A percentile compares a stretch with the other conserved stretches of the same genome.
Conservation (phyloP, 2,329 filamentous ascomycete species). For the Aspergillus floridensis region DNA sequence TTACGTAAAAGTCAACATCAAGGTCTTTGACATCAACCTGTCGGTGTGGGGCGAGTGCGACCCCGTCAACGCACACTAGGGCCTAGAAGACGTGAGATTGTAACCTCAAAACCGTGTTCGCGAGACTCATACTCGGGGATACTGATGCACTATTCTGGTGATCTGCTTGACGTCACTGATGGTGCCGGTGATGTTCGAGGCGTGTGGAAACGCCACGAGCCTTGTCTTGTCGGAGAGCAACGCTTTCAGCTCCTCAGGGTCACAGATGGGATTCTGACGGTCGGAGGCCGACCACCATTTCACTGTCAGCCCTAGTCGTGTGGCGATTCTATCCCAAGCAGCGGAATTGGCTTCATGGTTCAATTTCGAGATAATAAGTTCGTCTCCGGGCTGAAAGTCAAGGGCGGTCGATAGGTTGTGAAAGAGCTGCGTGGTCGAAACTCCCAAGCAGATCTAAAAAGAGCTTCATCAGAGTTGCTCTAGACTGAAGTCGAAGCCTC, state of each 20-base stretch:
- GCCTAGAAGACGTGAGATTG: slow-evolving; percentile 35
- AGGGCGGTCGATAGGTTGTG: slow-evolving; percentile 65
- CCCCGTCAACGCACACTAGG: slow-evolving; percentile 70
- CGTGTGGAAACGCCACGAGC: slow-evolving; percentile 71
- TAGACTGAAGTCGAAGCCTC: background rate
- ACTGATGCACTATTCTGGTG: slow-evolving; percentile 38
- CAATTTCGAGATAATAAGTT: slow-evolving; percentile 67
- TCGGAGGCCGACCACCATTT: slow-evolving; percentile 66
- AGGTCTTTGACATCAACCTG: slow-evolving; percentile 65
- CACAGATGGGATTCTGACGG: slow-evolving; percentile 58
- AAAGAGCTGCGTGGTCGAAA: slow-evolving; percentile 73
- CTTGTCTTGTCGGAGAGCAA: slow-evolving; percentile 64
- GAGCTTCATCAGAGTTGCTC: background rate
- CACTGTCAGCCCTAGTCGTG: slow-evolving; percentile 57
- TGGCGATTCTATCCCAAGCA: slow-evolving; percentile 68
- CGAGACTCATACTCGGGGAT: slow-evolving; percentile 38
- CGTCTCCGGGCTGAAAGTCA: slow-evolving; percentile 55
- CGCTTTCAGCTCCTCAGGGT: slow-evolving; percentile 53
- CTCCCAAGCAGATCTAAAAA: slow-evolving; percentile 51
- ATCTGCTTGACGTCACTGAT: slow-evolving; percentile 53
- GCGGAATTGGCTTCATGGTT: slow-evolving; percentile 78
- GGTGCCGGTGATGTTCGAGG: slow-evolving; percentile 69
- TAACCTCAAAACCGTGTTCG: too few species aligned
- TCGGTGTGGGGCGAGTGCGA: slow-evolving; percentile 73
- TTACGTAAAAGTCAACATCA: slow-evolving; percentile 68